These are phyloP conservation scores for Blastobotrys indianensis DNA, from an alignment of 1,139 yeast genomes.

Conservation along the genomic window DNA sequence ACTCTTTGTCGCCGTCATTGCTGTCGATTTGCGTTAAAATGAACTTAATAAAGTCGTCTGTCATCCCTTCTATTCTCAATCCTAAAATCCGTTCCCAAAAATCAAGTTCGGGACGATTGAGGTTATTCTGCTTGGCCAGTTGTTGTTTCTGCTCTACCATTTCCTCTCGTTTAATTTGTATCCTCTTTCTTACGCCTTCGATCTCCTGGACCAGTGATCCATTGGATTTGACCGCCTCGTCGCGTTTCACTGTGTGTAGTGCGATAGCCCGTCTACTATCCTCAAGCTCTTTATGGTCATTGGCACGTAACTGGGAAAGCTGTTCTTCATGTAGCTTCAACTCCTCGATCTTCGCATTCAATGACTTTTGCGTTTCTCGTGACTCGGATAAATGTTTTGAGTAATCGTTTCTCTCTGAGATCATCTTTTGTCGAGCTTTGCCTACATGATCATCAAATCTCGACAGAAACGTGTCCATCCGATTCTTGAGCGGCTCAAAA, in stretches of 20 bases:
- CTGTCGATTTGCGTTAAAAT: slow-evolving; percentile 28
- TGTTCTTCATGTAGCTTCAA: slow-evolving; percentile 22
- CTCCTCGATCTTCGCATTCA: slow-evolving; percentile 24
- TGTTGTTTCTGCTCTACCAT: slow-evolving; percentile 19
- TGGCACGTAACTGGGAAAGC: slow-evolving; percentile 19
- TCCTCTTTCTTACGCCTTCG: slow-evolving; percentile 14
- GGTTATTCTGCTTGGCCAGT: slow-evolving; percentile 23
- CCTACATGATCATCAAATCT: slow-evolving; percentile 24
- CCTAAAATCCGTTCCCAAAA: slow-evolving; percentile 32
- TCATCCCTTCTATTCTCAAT: slow-evolving; percentile 26
- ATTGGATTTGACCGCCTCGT: slow-evolving; percentile 20
- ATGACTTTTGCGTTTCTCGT: slow-evolving; percentile 20
- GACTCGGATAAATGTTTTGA: slow-evolving; percentile 19
- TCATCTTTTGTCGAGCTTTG: slow-evolving; percentile 21
- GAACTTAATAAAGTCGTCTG: slow-evolving; percentile 28
- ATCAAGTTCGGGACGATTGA: slow-evolving; percentile 27
- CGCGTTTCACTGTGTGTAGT: slow-evolving; percentile 19
- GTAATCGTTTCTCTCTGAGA: slow-evolving; percentile 23
- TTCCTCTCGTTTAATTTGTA: slow-evolving; percentile 16
- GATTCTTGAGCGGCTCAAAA: slow-evolving; percentile 21
- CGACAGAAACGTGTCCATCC: slow-evolving; percentile 26
- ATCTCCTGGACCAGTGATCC: slow-evolving; percentile 18
- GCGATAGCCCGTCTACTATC: slow-evolving; percentile 21
- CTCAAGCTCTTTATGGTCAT: slow-evolving; percentile 23
- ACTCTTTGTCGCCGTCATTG: slow-evolving; percentile 23